Conservation (phyloP, 1,284 basidiomycete species). For the Trichosporon sp. region DNA sequence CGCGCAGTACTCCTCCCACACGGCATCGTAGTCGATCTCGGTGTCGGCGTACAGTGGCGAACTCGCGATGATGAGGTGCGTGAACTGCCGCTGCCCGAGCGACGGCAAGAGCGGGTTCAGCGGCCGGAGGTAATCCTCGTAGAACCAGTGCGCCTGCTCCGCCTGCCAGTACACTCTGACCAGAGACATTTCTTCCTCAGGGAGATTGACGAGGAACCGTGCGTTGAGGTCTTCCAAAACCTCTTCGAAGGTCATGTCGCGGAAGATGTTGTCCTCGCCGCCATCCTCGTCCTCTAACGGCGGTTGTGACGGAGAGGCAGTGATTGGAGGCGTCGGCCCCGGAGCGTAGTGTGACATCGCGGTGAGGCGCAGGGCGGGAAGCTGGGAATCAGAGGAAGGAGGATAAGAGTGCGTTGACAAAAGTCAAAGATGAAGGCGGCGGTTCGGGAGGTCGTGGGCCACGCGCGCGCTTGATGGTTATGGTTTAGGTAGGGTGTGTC, state of each 20-base stretch:
- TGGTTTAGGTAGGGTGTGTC: background rate
- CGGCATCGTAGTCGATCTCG: conserved; percentile 46
- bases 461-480: too few species aligned
- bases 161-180: conserved; percentile 98
- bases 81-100: conserved; percentile 85
- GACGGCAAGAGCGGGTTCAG: conserved; percentile 83
- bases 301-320: background rate
- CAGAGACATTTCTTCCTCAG: conserved; percentile 83
- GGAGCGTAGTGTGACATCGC: background rate
- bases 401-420: background rate
- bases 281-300: conserved; percentile 19
- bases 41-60: conserved; percentile 37
- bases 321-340: background rate
- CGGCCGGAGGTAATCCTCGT: conserved; percentile 96
- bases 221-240: conserved; percentile 87
- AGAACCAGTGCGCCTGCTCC: conserved; percentile 99
- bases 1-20: conserved; percentile 56
- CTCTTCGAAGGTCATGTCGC: conserved; percentile 48
- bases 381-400: background rate
- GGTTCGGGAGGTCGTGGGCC: background rate
- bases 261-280: conserved; percentile 42
- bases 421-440: background rate
- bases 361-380: too few species aligned
- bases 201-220: conserved; percentile 96
- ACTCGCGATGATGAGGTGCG: conserved; percentile 74